Evolutionary conservation across 78 protist species (phyloP).

Genomic region (Ministeria vibrans): DNA sequence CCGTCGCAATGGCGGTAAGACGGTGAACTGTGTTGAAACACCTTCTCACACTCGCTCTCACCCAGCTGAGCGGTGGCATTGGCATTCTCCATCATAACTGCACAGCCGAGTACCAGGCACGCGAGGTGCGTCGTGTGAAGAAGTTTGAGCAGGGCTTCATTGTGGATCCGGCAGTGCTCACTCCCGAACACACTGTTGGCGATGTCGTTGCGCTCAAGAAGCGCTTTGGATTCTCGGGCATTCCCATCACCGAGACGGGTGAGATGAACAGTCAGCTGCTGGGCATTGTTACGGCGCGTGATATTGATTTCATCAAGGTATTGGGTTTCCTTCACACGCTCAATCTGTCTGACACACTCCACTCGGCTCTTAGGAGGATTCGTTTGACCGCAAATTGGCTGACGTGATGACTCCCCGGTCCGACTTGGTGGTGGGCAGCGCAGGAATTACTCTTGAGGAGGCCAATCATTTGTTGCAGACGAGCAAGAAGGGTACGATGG

Average conservation of each 20-base stretch:
- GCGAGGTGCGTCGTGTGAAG: constrained; percentile 46
- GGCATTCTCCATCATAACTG: constrained; percentile 88
- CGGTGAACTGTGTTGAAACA: not conserved
- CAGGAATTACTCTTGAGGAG: constrained; percentile 58
- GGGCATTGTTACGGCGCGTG: constrained; percentile 84
- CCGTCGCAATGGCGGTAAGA: not conserved
- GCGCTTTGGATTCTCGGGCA: constrained; percentile 72
- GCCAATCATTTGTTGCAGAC: constrained; percentile 60
- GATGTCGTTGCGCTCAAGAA: constrained; percentile 60
- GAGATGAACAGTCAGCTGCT: constrained; percentile 51
- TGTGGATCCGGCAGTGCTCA: constrained; percentile 61
- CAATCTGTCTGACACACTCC: not conserved
- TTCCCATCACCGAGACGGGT: constrained; percentile 75
- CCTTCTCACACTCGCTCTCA: not conserved
- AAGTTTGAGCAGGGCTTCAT: constrained; percentile 74
- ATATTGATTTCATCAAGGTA: constrained; percentile 70
- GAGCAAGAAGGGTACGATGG: constrained; percentile 23
- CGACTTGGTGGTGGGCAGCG: constrained; percentile 32
- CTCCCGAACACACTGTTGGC: constrained; percentile 49
- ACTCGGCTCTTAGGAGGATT: not conserved
- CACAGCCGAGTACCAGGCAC: constrained; percentile 72
- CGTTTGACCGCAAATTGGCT: not conserved
- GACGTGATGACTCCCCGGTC: not conserved
- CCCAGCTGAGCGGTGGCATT: constrained; percentile 76
- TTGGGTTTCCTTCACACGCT: constrained; percentile 57